phyloP scores from a whole-genome alignment of 1,139 yeast species.

The Kluyveromyces sp. region DNA sequence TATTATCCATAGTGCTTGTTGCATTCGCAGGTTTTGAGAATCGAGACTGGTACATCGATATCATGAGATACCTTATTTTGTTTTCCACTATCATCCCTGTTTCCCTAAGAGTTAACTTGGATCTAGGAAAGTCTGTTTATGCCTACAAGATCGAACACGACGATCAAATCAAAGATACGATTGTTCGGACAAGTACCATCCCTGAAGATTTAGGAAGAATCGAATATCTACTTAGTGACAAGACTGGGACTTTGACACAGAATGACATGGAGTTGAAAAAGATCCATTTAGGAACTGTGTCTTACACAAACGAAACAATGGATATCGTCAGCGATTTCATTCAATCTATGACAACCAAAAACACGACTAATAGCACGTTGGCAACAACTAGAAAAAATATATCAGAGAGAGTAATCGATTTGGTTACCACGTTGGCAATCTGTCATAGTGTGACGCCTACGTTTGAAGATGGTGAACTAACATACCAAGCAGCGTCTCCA shows the following conservation, averaged over 20 bases:
- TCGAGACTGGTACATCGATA: constrained; percentile 76
- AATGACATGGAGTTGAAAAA: constrained; percentile 97
- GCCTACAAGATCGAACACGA: constrained; percentile 95
- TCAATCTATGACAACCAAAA: constrained; percentile 24
- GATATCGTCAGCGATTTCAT: constrained; percentile 79
- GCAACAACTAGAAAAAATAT: constrained; percentile 54
- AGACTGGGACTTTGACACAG: constrained; percentile 95
- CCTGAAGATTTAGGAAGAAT: constrained; percentile 97
- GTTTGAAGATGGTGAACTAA: constrained; percentile 54
- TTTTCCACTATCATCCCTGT: constrained; percentile 97
- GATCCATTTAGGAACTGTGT: constrained; percentile 83
- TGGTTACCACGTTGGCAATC: constrained; percentile 73
- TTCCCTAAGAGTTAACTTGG: constrained; percentile 85
- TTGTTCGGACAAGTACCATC: constrained; percentile 93
- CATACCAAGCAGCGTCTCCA: constrained; percentile 97
- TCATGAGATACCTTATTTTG: constrained; percentile 80
- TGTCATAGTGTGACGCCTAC: constrained; percentile 97
- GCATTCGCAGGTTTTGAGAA: constrained; percentile 69
- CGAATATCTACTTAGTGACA: constrained; percentile 86
- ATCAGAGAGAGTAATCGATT: constrained; percentile 68
- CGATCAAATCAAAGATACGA: constrained; percentile 67
- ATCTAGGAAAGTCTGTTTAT: constrained; percentile 91
- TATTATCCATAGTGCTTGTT: constrained; percentile 70
- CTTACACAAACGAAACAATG: constrained; percentile 87
- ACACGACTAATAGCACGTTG: constrained; percentile 14